Evolutionary conservation across 306 rosid species (phyloP), one percentile per base, ranked within the genome.

Genomic region (Geum urbanum): DNA sequence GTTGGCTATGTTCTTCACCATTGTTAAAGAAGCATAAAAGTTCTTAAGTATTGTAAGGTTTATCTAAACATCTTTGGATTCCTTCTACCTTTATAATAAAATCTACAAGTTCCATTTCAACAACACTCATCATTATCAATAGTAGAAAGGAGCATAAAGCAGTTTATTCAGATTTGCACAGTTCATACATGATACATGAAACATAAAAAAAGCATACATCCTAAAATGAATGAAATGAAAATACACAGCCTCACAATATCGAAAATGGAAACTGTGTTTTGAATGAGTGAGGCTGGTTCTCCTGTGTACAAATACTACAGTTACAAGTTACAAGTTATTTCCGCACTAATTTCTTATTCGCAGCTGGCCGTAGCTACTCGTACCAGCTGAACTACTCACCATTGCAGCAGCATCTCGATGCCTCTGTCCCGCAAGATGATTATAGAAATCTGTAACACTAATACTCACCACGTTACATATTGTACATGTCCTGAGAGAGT

Each of bases 391-490:
- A 70, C 70, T 84, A 80, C 60, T 81, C 54, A 71, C 0, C 77
- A 65, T 41, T 9, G 82, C 84, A 71, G 63, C 77, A 71, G 74
- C 66, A 4, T 70, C 74, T 15, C 7, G 22, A 45, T 81, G 88
- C 80, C 75, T 72, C 66, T 81, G 84, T 61, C 86, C 88, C 1
- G 76, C 61, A 67, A 79, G 80, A 71, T 84, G 88, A 22, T 15
- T 78, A n/a, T 70, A 79, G 48, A 57, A 84, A 46, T 81, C 88
- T 1, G 72, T 71, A 40, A 53, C 80, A 65, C 84, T 81, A 67
- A 78, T 82, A 79, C 84, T 81, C 4, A 84, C 76, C 69, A 84
- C 88, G 56, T 79, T 84, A 79, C 88, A 84, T 40, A 74, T 18
- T 9, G 45, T 37, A 66, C 83, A 84, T 0, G 69, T 68, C 79